A percentile compares a stretch with the other conserved stretches of the same genome.
phyloP scores from a whole-genome alignment of 2,329 filamentous ascomycete genomes.

The Aspergillus sojae region DNA sequence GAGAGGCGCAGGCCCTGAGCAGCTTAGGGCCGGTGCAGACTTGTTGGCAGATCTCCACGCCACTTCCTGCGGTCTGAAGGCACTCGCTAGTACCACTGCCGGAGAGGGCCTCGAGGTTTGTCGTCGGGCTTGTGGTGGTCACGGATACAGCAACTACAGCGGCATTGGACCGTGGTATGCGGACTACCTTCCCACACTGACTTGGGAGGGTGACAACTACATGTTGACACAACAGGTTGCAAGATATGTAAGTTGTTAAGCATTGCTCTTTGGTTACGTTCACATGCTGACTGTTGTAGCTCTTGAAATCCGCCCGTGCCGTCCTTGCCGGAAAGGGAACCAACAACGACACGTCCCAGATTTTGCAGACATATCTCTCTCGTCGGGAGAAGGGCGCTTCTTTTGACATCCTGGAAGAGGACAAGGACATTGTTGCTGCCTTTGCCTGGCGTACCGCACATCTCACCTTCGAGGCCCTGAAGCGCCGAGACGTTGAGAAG shows the following conservation, averaged over 20 bases:
- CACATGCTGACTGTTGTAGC: slow-evolving; percentile 35
- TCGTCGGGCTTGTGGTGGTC: slow-evolving; percentile 74
- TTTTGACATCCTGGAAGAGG: slow-evolving; percentile 72
- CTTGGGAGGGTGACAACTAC: slow-evolving; percentile 80
- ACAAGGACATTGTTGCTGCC: slow-evolving; percentile 70
- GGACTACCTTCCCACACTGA: slow-evolving; percentile 71
- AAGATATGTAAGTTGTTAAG: slow-evolving; percentile 58
- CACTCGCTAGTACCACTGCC: slow-evolving; percentile 70
- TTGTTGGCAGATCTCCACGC: slow-evolving; percentile 74
- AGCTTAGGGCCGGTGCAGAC: slow-evolving; percentile 66
- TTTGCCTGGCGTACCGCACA: slow-evolving; percentile 76
- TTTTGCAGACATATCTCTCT: slow-evolving; percentile 66
- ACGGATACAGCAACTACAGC: slow-evolving; percentile 74
- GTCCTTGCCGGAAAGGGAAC: slow-evolving; percentile 67
- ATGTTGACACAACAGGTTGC: slow-evolving; percentile 81
- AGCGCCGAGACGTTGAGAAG: slow-evolving; percentile 74
- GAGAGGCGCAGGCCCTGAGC: slow-evolving; percentile 68
- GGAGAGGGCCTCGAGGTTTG: slow-evolving; percentile 75
- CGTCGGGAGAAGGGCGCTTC: slow-evolving; percentile 71
- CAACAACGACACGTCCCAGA: slow-evolving; percentile 68
- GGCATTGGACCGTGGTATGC: slow-evolving; percentile 77
- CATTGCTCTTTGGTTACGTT: neutral
- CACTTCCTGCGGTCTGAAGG: slow-evolving; percentile 75
- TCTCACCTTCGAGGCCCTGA: slow-evolving; percentile 74
- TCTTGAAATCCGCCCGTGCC: slow-evolving; percentile 73